A percentile compares a stretch with the other conserved stretches of the same genome.
phyloP scores from a whole-genome alignment of 371 early-diverging fungal species.

The Entomophthora muscae region DNA sequence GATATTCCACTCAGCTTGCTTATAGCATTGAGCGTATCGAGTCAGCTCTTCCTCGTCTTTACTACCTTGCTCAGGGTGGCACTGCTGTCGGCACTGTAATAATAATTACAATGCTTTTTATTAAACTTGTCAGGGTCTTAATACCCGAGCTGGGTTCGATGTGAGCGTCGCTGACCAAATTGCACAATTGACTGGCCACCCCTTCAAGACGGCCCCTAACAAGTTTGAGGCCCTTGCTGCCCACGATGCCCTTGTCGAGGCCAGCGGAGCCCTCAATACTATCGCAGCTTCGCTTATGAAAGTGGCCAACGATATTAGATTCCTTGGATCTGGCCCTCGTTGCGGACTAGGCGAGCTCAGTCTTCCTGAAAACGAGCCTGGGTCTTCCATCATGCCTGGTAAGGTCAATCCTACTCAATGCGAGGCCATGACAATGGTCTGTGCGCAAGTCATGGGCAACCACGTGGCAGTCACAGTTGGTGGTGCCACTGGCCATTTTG shows the following conservation, averaged over 20 bases:
- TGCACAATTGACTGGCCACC: constrained; percentile 49
- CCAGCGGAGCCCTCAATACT: constrained; percentile 78
- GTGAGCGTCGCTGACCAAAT: constrained; percentile 65
- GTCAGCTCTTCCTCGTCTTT: constrained; percentile 57
- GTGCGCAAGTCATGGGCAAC: constrained; percentile 95
- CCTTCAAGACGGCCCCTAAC: constrained; percentile 87
- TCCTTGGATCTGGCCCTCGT: constrained; percentile 88
- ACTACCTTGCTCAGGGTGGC: constrained; percentile 84
- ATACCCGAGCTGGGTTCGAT: constrained; percentile 81
- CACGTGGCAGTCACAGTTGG: constrained; percentile 73
- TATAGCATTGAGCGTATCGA: constrained; percentile 73
- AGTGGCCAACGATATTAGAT: constrained; percentile 92
- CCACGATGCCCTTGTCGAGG: constrained; percentile 93
- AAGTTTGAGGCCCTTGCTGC: constrained; percentile 95
- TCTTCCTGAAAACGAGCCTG: constrained; percentile 94
- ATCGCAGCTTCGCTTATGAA: constrained; percentile 90
- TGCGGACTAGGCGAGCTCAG: constrained; percentile 88
- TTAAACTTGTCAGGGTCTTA: constrained; percentile 37
- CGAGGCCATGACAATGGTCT: constrained; percentile 96
- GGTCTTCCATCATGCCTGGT: constrained; percentile 96
- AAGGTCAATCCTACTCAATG: constrained; percentile 96
- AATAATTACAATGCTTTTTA: background rate
- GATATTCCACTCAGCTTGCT: constrained; percentile 71
- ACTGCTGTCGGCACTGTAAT: constrained; percentile 89
- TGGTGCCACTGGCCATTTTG: constrained; percentile 91